Evolutionary conservation across 2,329 filamentous ascomycete species (phyloP).

Genomic region (Geosmithia morbida): DNA sequence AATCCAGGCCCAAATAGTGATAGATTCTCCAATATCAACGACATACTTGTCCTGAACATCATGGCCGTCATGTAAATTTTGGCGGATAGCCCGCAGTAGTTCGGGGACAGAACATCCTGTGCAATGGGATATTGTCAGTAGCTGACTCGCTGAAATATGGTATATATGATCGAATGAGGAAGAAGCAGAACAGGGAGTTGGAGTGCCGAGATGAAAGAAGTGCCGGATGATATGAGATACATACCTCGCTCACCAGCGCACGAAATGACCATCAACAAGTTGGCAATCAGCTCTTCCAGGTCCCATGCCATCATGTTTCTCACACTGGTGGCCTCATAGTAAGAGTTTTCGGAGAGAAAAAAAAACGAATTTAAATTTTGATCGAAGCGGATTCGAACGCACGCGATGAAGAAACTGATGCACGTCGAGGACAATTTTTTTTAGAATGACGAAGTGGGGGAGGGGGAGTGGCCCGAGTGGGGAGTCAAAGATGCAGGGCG

Average conservation of each 20-base stretch:
- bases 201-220: background rate
- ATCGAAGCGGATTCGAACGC: constrained; percentile 1
- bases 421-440: background rate
- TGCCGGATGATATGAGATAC: constrained; percentile 4
- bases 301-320: constrained; percentile 18
- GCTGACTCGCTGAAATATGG: background rate
- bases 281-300: constrained; percentile 21
- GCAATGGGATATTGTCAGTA: background rate
- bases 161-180: background rate
- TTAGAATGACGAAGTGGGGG: background rate
- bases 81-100: constrained; percentile 15
- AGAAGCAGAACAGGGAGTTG: background rate
- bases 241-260: constrained; percentile 22
- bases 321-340: constrained; percentile 11
- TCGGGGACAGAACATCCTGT: constrained; percentile 17
- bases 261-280: constrained; percentile 19
- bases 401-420: background rate
- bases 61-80: constrained; percentile 1
- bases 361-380: background rate
- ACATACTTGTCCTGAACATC: background rate
- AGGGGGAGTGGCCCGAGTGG: background rate
- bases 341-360: background rate
- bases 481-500: background rate
- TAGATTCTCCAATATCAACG: background rate
- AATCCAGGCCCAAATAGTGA: constrained; percentile 21